phyloP scores from a whole-genome alignment of 371 early-diverging fungal species.

The Dentiscutata heterogama region DNA sequence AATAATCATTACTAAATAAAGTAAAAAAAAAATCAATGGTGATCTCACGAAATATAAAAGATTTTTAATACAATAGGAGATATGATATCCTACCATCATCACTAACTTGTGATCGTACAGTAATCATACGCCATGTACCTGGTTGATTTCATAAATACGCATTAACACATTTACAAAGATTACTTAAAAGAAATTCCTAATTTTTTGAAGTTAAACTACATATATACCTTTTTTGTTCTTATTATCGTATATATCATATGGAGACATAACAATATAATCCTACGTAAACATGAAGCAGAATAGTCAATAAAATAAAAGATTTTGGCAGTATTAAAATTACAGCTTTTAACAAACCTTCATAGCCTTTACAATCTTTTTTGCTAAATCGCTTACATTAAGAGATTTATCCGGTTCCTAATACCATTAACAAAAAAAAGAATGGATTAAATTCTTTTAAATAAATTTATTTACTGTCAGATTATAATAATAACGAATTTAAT shows the following conservation, averaged over 20 bases:
- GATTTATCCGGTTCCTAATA: slow-evolving; percentile 58
- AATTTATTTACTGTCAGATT: not conserved
- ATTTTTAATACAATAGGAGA: slow-evolving; percentile 49
- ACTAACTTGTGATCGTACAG: slow-evolving; percentile 70
- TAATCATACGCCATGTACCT: slow-evolving; percentile 77
- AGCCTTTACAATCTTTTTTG: slow-evolving; percentile 63
- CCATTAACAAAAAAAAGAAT: not conserved
- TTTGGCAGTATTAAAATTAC: no score
- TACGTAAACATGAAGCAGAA: slow-evolving; percentile 39
- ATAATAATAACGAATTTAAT: slow-evolving; percentile 7
- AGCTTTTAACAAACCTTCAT: slow-evolving; percentile 51
- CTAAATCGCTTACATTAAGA: slow-evolving; percentile 63
- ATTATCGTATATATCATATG: slow-evolving; percentile 69
- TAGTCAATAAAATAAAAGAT: not conserved
- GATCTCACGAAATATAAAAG: not conserved
- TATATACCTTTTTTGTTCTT: slow-evolving; percentile 54
- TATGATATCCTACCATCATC: slow-evolving; percentile 66
- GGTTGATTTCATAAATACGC: not conserved
- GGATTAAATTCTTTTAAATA: not conserved
- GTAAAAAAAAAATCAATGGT: not conserved
- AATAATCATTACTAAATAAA: slow-evolving; percentile 66
- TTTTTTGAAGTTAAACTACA: not conserved
- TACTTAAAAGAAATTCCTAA: not conserved
- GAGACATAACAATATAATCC: slow-evolving; percentile 60
- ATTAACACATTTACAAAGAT: not conserved